These are phyloP conservation scores for Aspergillus japonicus DNA, from an alignment of 2,329 filamentous ascomycete genomes.

Conservation along the genomic window DNA sequence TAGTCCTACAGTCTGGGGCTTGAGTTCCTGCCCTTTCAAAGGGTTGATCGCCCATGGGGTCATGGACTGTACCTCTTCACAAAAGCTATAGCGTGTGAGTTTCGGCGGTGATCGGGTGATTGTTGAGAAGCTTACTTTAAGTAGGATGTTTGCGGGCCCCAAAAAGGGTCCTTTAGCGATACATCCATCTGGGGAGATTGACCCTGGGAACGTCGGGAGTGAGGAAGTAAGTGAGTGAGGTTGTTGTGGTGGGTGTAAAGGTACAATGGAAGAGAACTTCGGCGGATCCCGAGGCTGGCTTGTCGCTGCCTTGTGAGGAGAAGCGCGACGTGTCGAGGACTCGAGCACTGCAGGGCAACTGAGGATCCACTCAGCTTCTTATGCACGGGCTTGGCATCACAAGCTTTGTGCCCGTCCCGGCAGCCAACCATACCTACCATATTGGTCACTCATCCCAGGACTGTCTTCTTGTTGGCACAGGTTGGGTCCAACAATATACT, in stretches of 20 bases:
- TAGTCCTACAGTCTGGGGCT: constrained; percentile 32
- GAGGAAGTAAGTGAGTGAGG: neutral
- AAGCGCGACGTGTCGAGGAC: neutral
- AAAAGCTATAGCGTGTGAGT: constrained; percentile 21
- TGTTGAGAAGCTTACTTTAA: constrained; percentile 23
- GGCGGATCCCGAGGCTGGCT: neutral
- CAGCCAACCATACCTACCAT: neutral
- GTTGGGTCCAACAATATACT: too few species aligned
- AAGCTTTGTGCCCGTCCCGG: neutral
- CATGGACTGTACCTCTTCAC: constrained; percentile 26
- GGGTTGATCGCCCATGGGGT: neutral
- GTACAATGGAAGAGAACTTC: neutral
- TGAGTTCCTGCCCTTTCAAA: neutral
- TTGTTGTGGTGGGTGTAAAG: neutral
- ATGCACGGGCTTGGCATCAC: neutral
- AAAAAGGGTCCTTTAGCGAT: constrained; percentile 20
- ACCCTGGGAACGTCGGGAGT: neutral
- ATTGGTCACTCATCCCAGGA: neutral
- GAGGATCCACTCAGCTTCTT: neutral
- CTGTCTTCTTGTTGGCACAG: too few species aligned
- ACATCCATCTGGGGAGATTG: neutral
- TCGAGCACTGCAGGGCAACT: neutral
- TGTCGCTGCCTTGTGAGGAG: neutral
- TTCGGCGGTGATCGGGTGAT: neutral
- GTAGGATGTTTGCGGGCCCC: constrained; percentile 31